Base-by-base conservation (phyloP, 805 yeast genomes). In the Lachancea kluyveri region DNA sequence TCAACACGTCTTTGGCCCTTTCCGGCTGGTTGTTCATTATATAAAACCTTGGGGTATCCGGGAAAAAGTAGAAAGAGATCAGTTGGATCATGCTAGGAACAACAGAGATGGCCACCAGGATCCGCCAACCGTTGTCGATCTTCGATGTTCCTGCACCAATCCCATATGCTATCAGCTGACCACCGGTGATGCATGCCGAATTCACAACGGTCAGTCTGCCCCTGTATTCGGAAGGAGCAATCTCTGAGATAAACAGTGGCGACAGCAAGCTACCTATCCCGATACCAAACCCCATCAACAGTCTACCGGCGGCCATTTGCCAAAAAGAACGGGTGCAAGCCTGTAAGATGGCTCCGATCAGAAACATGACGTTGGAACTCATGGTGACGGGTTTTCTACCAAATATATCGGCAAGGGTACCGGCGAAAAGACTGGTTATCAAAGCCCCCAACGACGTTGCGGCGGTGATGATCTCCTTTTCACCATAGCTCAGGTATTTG, bases 381-480 rank as follows among this genome's bases (percentile, higher is more conserved):
- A 88, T 72, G 30, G 92, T 68, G 31, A 85, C 82, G 39, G 81
- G 79, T 51, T 79, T 87, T 47, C 97, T 74, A 21, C 98, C 98
- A 39, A 81, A 60, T 16, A 72, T 49, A 52, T 90, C 96, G 25
- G 95, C 95, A 18, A 74, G 54, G 0, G 79, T 57, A 28, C 97
- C 98, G 3, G 95, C 94, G 25, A 74, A 43, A 8, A 81, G 39
- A 4, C 94, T 77, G 5, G 92, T 81, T 12, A 90, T 62, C 25
- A 90, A 63, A 2, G 97, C 97, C 39, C 97, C 98, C 16, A 88
- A 64, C 0, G 96, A 84, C 0, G 96, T 90, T 8, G 96, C 94
- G 9, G 95, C 79, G 0, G 97, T 90, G 46, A 92, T 86, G 41
- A 84, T 65, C 62, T 87, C 94, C 60, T 85, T 82, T 43, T 87